phyloP scores from a whole-genome alignment of 2,329 filamentous ascomycete genomes.

The Thermothelomyces thermophilus region DNA sequence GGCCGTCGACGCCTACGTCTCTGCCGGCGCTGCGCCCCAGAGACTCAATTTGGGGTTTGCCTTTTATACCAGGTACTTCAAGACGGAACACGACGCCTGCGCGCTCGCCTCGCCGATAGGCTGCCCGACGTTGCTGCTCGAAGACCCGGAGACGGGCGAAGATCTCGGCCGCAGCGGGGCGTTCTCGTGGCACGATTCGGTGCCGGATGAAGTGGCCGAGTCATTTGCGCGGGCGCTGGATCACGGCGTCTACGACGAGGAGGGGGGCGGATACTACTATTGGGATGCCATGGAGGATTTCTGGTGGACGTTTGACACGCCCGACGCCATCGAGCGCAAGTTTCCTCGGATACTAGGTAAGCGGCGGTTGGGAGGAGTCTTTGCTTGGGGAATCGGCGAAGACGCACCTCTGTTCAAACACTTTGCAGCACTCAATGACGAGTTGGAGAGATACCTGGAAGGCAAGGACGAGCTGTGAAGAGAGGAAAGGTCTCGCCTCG shows the following conservation, averaged over 20 bases:
- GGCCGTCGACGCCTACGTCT: conserved; percentile 52
- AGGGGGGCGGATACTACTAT: conserved; percentile 59
- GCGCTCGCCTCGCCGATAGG: conserved; percentile 44
- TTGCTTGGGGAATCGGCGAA: conserved; percentile 70
- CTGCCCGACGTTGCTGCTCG: conserved; percentile 53
- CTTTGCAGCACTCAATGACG: conserved; percentile 31
- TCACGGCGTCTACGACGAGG: conserved; percentile 49
- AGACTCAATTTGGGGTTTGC: conserved; percentile 62
- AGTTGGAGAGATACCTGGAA: conserved; percentile 17
- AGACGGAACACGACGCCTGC: conserved; percentile 40
- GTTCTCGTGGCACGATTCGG: conserved; percentile 54
- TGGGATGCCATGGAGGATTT: conserved; percentile 52
- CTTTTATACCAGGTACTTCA: conserved; percentile 65
- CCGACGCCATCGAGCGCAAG: conserved; percentile 54
- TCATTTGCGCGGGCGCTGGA: conserved; percentile 53
- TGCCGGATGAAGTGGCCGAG: conserved; percentile 44
- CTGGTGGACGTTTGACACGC: conserved; percentile 72
- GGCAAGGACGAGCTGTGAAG: conserved; percentile 25
- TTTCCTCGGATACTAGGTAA: conserved; percentile 52
- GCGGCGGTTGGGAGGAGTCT: conserved; percentile 59
- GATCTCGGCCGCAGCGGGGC: conserved; percentile 48
- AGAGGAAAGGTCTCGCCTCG: neutral
- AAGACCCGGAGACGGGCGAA: conserved; percentile 51
- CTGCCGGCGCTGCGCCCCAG: conserved; percentile 45
- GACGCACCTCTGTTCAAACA: conserved; percentile 46